These are phyloP conservation scores for Leccinum fibrillosum DNA, from an alignment of 768 basidiomycete species.

Conservation along the genomic window DNA sequence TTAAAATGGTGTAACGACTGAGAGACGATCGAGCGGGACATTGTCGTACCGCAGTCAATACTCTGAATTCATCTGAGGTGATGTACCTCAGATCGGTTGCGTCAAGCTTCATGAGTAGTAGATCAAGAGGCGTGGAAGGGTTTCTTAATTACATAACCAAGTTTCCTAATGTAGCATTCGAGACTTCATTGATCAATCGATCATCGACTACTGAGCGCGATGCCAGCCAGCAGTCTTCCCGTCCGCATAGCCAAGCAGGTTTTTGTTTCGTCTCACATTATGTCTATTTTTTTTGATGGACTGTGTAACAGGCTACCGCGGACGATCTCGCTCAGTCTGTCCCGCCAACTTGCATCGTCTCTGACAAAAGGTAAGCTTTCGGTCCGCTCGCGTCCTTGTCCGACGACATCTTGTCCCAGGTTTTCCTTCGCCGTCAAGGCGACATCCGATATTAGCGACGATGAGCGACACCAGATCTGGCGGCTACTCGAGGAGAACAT, in stretches of 20 bases:
- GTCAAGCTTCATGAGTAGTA: conserved; percentile 76
- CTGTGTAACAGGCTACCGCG: conserved; percentile 20
- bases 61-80: conserved; percentile 88
- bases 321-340: conserved; percentile 19
- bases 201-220: background rate
- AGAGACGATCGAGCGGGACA: background rate
- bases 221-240: conserved; percentile 9
- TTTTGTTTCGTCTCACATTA: conserved; percentile 11
- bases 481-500: conserved; percentile 54
- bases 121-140: conserved; percentile 1
- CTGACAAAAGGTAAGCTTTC: conserved; percentile 16
- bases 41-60: conserved; percentile 79
- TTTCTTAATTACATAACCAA: background rate
- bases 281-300: background rate
- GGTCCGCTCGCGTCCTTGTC: background rate
- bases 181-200: background rate
- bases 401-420: conserved; percentile 8
- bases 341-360: conserved; percentile 1
- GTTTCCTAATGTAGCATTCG: background rate
- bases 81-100: conserved; percentile 93
- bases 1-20: conserved; percentile 1
- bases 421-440: conserved; percentile 22
- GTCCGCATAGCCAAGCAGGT: conserved; percentile 36
- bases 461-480: conserved; percentile 50
- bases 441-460: conserved; percentile 33